Base-by-base conservation (phyloP, 768 basidiomycete species). In the Coprinopsis strossmayeri region DNA sequence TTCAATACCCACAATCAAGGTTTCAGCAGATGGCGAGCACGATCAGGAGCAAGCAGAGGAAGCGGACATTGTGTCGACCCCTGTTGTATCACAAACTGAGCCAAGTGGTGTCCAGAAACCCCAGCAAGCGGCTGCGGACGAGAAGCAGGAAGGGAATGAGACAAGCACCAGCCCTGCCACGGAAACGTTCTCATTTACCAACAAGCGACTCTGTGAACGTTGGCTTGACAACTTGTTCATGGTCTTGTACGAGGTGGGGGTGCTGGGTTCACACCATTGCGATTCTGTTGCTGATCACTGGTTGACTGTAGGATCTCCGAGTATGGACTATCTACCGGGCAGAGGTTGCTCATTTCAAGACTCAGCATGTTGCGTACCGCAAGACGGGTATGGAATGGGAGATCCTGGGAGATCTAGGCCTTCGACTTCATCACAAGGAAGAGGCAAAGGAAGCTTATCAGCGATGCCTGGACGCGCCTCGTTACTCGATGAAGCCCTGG, bases 311-410 rank as follows among this genome's bases (percentile, higher is more conserved):
- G 91, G 96, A 99, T 63, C 73, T 99, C 32, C 82, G 96, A 13
- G 89, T 99, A 3, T 98, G 95, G 87, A 99, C 96, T 1, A 98
- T 99, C 59, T 99, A 95, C 81, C 80, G 96, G 20, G 95, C 96
- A 2, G 96, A 98, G 61, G 89, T 97, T 10, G 93, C 94, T 0
- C 96, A 99, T 62, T 99, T 96, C 79, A 98, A 96, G 63, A 94
- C 92, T 2, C 95, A 98, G 64, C 94, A 96, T 55, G 88, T 98
- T 49, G 93, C 94, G 0, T 99, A 99, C 63, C 82, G 92, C 51
- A 98, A 98, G 71, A 97, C 95, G 0, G 92, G 90, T 0, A 67
- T 91, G 17, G 96, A 99, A 66, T 99, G 96, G 95, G 96, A 98
- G 69, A 95, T 98, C 39, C 73, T 99, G 20, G 96, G 95, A 7